Conservation (phyloP, 768 basidiomycete genomes). For the Macrocybe gigantea region DNA sequence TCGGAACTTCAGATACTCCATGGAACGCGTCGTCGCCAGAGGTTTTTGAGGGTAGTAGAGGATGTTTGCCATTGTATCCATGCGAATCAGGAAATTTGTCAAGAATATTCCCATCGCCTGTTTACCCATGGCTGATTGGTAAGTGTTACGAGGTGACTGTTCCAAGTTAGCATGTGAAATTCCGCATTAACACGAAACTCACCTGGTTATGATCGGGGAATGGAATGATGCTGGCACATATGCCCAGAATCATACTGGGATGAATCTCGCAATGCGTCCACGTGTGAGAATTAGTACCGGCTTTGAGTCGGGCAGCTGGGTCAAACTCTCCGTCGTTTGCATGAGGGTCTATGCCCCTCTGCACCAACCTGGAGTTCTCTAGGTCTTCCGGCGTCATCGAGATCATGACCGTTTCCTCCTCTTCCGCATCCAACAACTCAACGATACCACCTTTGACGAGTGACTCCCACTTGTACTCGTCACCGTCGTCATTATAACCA, state of each 20-base stretch:
- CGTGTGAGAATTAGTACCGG: conserved; percentile 77
- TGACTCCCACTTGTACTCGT: conserved; percentile 77
- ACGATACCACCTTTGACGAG: conserved; percentile 84
- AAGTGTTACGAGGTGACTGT: conserved; percentile 98
- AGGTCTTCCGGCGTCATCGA: conserved; percentile 97
- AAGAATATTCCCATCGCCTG: conserved; percentile 99
- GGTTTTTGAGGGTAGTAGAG: conserved; percentile 99
- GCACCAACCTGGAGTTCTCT: conserved; percentile 71
- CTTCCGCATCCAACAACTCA: conserved; percentile 95
- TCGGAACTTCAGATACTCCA: conserved; percentile 99
- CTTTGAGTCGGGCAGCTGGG: conserved; percentile 84
- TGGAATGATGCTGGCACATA: conserved; percentile 98
- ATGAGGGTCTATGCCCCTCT: conserved; percentile 50
- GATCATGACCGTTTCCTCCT: conserved; percentile 99
- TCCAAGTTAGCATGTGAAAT: conserved; percentile 1
- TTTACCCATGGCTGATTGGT: conserved; percentile 99
- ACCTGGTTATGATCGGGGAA: conserved; percentile 99
- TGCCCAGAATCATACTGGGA: conserved; percentile 97
- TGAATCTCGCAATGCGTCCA: conserved; percentile 99
- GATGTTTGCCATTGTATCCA: conserved; percentile 99
- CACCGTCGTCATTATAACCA: conserved; percentile 52
- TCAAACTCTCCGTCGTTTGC: conserved; percentile 72
- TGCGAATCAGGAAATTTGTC: conserved; percentile 96
- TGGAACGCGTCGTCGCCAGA: conserved; percentile 95
- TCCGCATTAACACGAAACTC: conserved; percentile 17